Conservation (phyloP, 164 flowering plant species). For the Tetracentron sinense region DNA sequence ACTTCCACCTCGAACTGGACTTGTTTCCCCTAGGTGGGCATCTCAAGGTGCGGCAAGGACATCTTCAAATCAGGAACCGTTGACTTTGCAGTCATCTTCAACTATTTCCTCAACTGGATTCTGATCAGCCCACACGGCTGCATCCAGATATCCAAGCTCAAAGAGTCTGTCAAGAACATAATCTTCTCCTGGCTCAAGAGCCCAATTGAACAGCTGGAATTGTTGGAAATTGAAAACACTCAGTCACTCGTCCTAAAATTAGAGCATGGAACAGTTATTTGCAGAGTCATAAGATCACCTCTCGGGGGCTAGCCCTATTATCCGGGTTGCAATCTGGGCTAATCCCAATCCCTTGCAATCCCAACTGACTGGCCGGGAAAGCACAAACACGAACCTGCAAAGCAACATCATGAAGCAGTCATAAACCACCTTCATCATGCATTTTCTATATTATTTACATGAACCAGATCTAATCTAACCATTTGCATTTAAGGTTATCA, state of each 20-base stretch:
- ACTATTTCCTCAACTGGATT: conserved; percentile 63
- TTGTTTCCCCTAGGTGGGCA: not conserved
- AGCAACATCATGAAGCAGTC: conserved; percentile 4
- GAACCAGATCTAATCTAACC: not conserved
- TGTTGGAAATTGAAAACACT: not conserved
- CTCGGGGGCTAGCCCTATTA: conserved; percentile 58
- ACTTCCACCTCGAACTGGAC: not conserved
- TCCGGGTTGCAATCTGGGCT: conserved; percentile 96
- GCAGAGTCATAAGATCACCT: conserved; percentile 42
- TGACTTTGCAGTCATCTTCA: conserved; percentile 28
- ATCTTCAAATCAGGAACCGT: not conserved
- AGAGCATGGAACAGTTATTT: not conserved
- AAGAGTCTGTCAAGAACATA: conserved; percentile 65
- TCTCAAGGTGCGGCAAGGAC: not conserved
- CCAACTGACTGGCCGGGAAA: conserved; percentile 74
- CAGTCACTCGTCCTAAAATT: not conserved
- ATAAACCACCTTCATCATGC: not conserved
- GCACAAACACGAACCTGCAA: conserved; percentile 90
- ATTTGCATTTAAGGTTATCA: not conserved
- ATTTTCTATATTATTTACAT: too few relatives aligned
- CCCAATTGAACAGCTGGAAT: conserved; percentile 89
- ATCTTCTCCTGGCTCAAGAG: conserved; percentile 96
- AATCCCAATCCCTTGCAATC: conserved; percentile 77
- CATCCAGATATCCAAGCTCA: conserved; percentile 89
- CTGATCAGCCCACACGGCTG: conserved; percentile 77